These are phyloP conservation scores for Pleurotus cornucopiae DNA, from an alignment of 768 basidiomycete genomes.

Conservation along the genomic window DNA sequence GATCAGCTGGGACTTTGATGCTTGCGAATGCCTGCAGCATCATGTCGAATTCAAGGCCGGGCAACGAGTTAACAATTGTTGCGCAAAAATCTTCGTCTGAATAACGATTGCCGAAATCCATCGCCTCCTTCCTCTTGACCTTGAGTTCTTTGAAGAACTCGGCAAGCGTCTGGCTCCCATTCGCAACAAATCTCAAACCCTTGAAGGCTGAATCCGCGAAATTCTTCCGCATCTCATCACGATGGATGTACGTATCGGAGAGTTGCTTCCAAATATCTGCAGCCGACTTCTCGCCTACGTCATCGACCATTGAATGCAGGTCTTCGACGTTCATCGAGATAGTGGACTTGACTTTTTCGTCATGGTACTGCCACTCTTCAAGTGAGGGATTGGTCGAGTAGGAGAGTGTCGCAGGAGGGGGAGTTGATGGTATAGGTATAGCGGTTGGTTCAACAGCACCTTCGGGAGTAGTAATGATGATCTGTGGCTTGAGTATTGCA, in stretches of 20 bases:
- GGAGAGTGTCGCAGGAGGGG: not conserved
- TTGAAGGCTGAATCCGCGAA: not conserved
- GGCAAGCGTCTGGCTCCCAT: not conserved
- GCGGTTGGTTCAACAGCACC: not conserved
- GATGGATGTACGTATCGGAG: not conserved
- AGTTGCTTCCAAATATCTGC: not conserved
- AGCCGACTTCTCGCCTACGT: not conserved
- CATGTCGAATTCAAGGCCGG: too few species aligned
- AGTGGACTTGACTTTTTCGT: not conserved
- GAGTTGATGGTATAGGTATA: not conserved
- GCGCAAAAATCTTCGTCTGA: not conserved
- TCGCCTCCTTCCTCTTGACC: not conserved
- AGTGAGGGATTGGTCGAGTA: not conserved
- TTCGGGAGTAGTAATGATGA: too few species aligned
- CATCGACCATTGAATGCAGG: not conserved
- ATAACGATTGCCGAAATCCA: not conserved
- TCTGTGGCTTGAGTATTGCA: not conserved
- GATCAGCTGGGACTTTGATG: too few species aligned
- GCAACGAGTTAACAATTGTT: too few species aligned
- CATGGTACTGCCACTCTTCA: not conserved
- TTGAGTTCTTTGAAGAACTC: not conserved
- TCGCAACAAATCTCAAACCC: not conserved
- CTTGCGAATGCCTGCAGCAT: too few species aligned
- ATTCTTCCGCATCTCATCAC: not conserved
- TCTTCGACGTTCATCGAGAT: not conserved